A percentile compares a stretch with the other conserved stretches of the same genome.
Conservation (phyloP, 768 basidiomycete species). For the Leccinum aurantiacum region DNA sequence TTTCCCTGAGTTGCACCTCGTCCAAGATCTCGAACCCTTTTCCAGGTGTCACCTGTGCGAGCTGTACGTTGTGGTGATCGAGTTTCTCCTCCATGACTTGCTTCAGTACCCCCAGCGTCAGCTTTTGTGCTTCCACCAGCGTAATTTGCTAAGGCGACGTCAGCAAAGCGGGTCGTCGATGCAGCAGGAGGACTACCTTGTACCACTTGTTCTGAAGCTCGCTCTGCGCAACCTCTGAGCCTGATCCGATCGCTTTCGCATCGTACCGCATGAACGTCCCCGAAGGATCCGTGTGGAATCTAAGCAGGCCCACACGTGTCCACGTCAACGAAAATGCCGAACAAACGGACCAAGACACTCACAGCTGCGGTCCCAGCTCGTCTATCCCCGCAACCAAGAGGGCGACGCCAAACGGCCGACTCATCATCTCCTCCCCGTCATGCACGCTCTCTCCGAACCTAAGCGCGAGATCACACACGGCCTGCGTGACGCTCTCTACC, state of each 20-base stretch:
- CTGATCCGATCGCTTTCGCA: conserved; percentile 98
- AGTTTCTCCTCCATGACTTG: conserved; percentile 99
- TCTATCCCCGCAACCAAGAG: conserved; percentile 97
- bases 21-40: conserved; percentile 90
- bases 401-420: conserved; percentile 97
- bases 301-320: conserved; percentile 32
- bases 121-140: conserved; percentile 79
- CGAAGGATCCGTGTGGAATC: conserved; percentile 97
- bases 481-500: conserved; percentile 97
- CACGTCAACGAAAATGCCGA: neutral
- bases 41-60: conserved; percentile 87
- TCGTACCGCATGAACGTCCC: conserved; percentile 97
- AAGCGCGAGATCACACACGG: conserved; percentile 95
- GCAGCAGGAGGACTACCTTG: conserved; percentile 53
- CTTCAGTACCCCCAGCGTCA: conserved; percentile 89
- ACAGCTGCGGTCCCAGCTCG: conserved; percentile 95
- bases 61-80: conserved; percentile 97
- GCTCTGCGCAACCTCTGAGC: conserved; percentile 95
- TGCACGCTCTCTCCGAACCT: conserved; percentile 99
- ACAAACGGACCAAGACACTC: conserved; percentile 31
- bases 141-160: conserved; percentile 76
- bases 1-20: conserved; percentile 74
- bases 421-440: conserved; percentile 99
- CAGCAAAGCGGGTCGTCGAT: conserved; percentile 4
- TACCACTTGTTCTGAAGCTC: conserved; percentile 98